These are phyloP conservation scores for Didymella glomerata DNA, from an alignment of 2,329 filamentous ascomycete species.

Conservation along the genomic window DNA sequence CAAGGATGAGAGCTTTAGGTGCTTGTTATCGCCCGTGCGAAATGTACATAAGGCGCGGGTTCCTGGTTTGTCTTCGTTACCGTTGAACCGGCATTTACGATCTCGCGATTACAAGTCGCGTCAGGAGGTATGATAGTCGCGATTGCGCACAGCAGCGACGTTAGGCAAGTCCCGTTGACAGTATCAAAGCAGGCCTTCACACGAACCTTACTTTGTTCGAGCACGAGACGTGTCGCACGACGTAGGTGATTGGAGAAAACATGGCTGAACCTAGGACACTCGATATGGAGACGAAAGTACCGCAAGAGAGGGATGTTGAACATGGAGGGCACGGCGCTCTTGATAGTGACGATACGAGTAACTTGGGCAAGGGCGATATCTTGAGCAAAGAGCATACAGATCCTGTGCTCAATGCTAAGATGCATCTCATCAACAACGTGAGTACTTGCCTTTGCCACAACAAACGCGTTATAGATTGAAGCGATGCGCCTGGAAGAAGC, in stretches of 20 bases:
- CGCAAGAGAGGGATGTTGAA: conserved; percentile 24
- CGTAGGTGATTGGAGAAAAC: background rate
- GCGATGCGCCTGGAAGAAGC: background rate
- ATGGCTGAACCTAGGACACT: conserved; percentile 7
- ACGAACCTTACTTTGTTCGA: background rate
- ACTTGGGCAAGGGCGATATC: conserved; percentile 58
- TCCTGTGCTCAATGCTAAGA: conserved; percentile 70
- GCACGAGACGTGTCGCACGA: conserved; percentile 1
- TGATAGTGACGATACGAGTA: conserved; percentile 21
- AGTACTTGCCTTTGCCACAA: conserved; percentile 30
- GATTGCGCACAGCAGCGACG: background rate
- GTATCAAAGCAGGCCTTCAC: background rate
- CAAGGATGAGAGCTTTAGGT: conserved; percentile 2
- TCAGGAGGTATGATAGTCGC: background rate
- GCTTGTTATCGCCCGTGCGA: background rate
- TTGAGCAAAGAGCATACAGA: conserved; percentile 67
- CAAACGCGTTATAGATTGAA: background rate
- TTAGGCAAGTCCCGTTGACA: background rate
- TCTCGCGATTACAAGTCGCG: background rate
- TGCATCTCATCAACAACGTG: conserved; percentile 74
- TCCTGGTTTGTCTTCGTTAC: conserved; percentile 4
- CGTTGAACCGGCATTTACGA: background rate
- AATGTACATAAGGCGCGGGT: conserved; percentile 10
- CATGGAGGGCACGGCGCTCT: conserved; percentile 2
- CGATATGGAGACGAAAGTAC: conserved; percentile 14